Evolutionary conservation across 1,139 yeast species (phyloP).

Genomic region (Hyphopichia khmerensis): DNA sequence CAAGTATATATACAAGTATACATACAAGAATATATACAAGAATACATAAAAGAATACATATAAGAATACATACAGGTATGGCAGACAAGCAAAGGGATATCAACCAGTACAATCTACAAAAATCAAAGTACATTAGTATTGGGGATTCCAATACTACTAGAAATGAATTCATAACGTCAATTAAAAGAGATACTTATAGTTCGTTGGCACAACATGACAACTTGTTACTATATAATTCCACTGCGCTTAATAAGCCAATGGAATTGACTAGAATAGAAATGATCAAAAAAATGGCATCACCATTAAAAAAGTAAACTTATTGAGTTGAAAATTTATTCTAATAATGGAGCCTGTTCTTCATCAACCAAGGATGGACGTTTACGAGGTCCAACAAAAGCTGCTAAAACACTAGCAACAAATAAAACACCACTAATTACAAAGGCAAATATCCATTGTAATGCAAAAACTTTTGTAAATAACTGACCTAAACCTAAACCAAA

Average conservation of each 20-base stretch:
- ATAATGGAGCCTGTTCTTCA: slow-evolving; percentile 27
- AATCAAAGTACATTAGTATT: slow-evolving; percentile 64
- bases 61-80: slow-evolving; percentile 24
- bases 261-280: slow-evolving; percentile 47
- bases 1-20: too few relatives aligned
- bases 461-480: slow-evolving; percentile 63
- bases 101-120: slow-evolving; percentile 59
- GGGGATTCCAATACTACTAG: slow-evolving; percentile 69
- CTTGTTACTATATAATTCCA: slow-evolving; percentile 62
- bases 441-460: slow-evolving; percentile 85
- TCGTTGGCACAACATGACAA: slow-evolving; percentile 70
- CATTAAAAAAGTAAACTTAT: slow-evolving; percentile 11
- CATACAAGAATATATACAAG: too few relatives aligned
- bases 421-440: slow-evolving; percentile 59
- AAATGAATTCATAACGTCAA: slow-evolving; percentile 46
- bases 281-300: slow-evolving; percentile 61
- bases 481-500: slow-evolving; percentile 73
- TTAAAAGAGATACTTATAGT: slow-evolving; percentile 73
- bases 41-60: slow-evolving; percentile 5
- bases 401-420: slow-evolving; percentile 46
- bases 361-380: slow-evolving; percentile 9
- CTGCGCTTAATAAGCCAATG: slow-evolving; percentile 58
- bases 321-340: slow-evolving; percentile 8
- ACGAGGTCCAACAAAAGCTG: slow-evolving; percentile 29
- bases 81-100: slow-evolving; percentile 70